phyloP scores from a whole-genome alignment of 768 basidiomycete species.

The Termitomyces sp. region DNA sequence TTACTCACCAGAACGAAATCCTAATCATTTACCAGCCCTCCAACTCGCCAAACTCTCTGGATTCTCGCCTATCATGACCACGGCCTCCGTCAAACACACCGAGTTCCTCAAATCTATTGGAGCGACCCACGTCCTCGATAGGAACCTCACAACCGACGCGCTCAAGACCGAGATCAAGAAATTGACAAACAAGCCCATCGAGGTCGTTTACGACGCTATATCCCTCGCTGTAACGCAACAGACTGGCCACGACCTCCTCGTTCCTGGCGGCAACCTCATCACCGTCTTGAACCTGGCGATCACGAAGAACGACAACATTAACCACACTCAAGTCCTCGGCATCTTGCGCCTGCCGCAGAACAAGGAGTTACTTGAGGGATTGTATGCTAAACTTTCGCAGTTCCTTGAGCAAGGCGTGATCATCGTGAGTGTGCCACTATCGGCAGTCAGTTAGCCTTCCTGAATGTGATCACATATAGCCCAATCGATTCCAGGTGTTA shows the following conservation, averaged over 20 bases:
- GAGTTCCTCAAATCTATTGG: constrained; percentile 32
- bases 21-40: constrained; percentile 24
- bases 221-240: constrained; percentile 23
- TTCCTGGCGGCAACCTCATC: constrained; percentile 33
- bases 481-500: constrained; percentile 41
- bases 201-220: constrained; percentile 29
- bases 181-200: constrained; percentile 20
- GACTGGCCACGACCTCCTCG: constrained; percentile 25
- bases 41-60: constrained; percentile 41
- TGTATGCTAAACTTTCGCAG: constrained; percentile 16
- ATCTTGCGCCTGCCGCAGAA: constrained; percentile 23
- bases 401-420: constrained; percentile 29
- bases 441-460: not conserved
- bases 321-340: constrained; percentile 12
- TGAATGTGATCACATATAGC: constrained; percentile 26
- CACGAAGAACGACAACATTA: constrained; percentile 30
- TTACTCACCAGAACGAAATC: too few species aligned
- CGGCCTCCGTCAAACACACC: constrained; percentile 35
- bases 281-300: constrained; percentile 33
- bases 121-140: constrained; percentile 37
- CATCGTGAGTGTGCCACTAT: constrained; percentile 21
- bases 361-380: constrained; percentile 12
- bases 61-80: constrained; percentile 39
- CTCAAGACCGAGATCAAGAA: constrained; percentile 26
- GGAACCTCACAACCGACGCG: constrained; percentile 14